Percentiles rank a stretch among this genome's conserved stretches.
Evolutionary conservation across 2,329 filamentous ascomycete species (phyloP).

Genomic region (Monilinia laxa): DNA sequence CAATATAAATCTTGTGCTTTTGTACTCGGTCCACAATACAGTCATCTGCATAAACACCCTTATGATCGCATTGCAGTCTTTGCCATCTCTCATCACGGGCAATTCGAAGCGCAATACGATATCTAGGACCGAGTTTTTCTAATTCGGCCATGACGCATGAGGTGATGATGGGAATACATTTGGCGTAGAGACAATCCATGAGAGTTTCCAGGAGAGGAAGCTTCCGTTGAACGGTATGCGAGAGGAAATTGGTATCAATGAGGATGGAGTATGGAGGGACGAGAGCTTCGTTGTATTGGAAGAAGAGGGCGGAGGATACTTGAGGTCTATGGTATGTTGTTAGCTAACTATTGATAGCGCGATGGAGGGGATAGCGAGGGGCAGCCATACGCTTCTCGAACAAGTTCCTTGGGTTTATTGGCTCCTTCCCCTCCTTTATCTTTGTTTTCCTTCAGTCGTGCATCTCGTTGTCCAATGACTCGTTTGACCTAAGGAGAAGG

Average conservation of each 20-base stretch:
- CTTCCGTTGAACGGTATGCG: constrained; percentile 87
- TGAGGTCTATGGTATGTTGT: constrained; percentile 56
- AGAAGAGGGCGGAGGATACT: constrained; percentile 81
- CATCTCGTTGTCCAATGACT: constrained; percentile 78
- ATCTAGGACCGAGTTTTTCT: constrained; percentile 86
- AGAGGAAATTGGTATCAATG: constrained; percentile 84
- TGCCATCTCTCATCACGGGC: constrained; percentile 89
- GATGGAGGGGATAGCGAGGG: neutral
- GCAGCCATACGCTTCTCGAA: constrained; percentile 65
- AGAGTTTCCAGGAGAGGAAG: constrained; percentile 82
- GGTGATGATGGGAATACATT: constrained; percentile 85
- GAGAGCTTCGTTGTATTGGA: constrained; percentile 82
- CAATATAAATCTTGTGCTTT: constrained; percentile 75
- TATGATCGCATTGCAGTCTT: constrained; percentile 83
- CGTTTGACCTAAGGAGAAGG: constrained; percentile 60
- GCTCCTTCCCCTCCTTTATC: constrained; percentile 62
- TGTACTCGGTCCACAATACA: constrained; percentile 73
- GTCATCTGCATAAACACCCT: constrained; percentile 84
- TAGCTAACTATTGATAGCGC: constrained; percentile 24
- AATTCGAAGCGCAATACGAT: constrained; percentile 79
- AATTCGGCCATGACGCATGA: constrained; percentile 80
- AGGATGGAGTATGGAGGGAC: constrained; percentile 74
- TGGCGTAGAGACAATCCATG: constrained; percentile 93
- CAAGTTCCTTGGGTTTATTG: constrained; percentile 61
- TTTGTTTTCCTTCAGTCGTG: constrained; percentile 78